These are phyloP conservation scores for Metschnikowia cerradonensis DNA, from an alignment of 805 yeast species.

Conservation along the genomic window DNA sequence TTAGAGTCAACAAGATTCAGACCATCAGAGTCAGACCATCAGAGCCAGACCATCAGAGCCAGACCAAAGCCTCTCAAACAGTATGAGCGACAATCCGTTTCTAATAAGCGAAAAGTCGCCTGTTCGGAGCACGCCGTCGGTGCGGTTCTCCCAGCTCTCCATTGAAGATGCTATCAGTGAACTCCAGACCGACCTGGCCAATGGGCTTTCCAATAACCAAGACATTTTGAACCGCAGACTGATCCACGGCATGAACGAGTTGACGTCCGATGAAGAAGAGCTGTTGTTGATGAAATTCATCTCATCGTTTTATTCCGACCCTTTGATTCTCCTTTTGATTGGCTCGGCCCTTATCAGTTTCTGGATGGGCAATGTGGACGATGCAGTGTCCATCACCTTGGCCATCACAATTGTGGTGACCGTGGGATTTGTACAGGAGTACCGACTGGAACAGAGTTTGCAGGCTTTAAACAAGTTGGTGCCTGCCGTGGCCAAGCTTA, in stretches of 20 bases:
- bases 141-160: conserved; percentile 56
- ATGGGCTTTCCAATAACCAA: conserved; percentile 64
- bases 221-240: conserved; percentile 71
- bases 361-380: conserved; percentile 93
- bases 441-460: conserved; percentile 88
- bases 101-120: conserved; percentile 20
- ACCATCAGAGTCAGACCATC: no score
- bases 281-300: conserved; percentile 66
- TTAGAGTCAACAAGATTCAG: no score
- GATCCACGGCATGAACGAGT: conserved; percentile 78
- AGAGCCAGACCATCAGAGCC: background rate
- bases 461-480: conserved; percentile 91
- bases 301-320: conserved; percentile 83
- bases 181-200: conserved; percentile 53
- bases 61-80: background rate
- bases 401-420: conserved; percentile 92
- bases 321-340: conserved; percentile 78
- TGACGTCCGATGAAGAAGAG: conserved; percentile 74
- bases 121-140: conserved; percentile 49
- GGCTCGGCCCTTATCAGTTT: conserved; percentile 88
- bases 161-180: conserved; percentile 62
- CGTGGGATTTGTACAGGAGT: conserved; percentile 97
- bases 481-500: conserved; percentile 93
- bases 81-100: conserved; percentile 33
- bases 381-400: conserved; percentile 87